Conservation (phyloP, 441 rosid species). For the Adansonia gregorii region DNA sequence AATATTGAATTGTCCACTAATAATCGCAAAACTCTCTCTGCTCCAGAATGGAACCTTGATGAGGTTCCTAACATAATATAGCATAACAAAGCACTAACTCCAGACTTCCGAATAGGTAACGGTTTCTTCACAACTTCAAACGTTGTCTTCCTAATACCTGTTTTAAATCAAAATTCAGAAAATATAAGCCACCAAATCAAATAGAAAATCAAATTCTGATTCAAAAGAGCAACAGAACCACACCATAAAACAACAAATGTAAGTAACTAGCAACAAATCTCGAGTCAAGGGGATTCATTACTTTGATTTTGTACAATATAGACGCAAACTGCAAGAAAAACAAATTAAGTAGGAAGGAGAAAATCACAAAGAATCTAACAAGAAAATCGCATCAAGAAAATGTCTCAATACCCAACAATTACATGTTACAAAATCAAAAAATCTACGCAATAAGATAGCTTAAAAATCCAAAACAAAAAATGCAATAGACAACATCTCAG, state of each 20-base stretch:
- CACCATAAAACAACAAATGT: background rate
- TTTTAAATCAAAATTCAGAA: conserved; percentile 34
- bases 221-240: background rate
- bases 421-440: background rate
- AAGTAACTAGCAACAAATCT: background rate
- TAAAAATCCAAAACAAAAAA: background rate
- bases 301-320: background rate
- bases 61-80: conserved; percentile 70
- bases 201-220: conserved; percentile 13
- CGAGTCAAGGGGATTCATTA: background rate
- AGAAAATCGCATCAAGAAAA: conserved; percentile 11
- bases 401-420: background rate
- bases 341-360: background rate
- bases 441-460: background rate
- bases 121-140: conserved; percentile 68
- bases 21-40: conserved; percentile 53
- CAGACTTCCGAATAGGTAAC: conserved; percentile 53
- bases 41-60: conserved; percentile 74
- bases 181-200: conserved; percentile 18
- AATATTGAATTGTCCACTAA: conserved; percentile 57
- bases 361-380: background rate
- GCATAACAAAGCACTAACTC: conserved; percentile 67
- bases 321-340: background rate
- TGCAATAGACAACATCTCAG: background rate
- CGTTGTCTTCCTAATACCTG: conserved; percentile 75